Conservation (phyloP, 2,329 filamentous ascomycete genomes). For the Aureobasidium sp. region DNA sequence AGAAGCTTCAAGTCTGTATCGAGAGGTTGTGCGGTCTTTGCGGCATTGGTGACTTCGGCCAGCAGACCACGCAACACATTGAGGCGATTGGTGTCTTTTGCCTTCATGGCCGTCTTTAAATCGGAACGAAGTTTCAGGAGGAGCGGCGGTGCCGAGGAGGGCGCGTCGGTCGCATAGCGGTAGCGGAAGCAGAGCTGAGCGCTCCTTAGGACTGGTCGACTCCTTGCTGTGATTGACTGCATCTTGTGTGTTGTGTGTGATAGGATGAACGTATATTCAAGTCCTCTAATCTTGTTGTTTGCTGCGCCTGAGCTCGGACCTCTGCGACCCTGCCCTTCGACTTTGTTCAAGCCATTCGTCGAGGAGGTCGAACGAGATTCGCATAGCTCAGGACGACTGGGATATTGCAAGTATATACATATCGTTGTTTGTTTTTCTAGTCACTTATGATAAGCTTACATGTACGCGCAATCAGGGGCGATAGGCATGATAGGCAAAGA, state of each 20-base stretch:
- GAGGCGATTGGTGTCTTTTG: constrained; percentile 52
- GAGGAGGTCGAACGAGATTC: background rate
- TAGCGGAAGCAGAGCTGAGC: constrained; percentile 11
- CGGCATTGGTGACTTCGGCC: constrained; percentile 64
- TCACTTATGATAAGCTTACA: background rate
- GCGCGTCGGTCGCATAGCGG: constrained; percentile 13
- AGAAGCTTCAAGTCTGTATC: constrained; percentile 63
- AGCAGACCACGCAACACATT: constrained; percentile 62
- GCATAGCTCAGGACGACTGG: background rate
- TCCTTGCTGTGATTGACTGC: constrained; percentile 10
- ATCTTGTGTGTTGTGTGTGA: background rate
- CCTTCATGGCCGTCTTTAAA: constrained; percentile 41
- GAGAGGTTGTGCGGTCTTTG: constrained; percentile 65
- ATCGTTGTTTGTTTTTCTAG: background rate
- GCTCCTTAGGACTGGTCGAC: background rate
- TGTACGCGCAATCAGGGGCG: background rate
- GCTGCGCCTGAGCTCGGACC: background rate
- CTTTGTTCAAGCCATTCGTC: background rate
- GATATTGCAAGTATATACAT: background rate
- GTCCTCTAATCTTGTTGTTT: background rate
- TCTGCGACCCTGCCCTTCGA: background rate
- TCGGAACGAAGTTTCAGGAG: constrained; percentile 40
- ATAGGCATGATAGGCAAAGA: background rate
- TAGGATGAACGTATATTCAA: background rate
- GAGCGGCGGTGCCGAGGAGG: constrained; percentile 29